Conservation (phyloP, 495 filamentous ascomycete species). For the Penicillium lividum region DNA sequence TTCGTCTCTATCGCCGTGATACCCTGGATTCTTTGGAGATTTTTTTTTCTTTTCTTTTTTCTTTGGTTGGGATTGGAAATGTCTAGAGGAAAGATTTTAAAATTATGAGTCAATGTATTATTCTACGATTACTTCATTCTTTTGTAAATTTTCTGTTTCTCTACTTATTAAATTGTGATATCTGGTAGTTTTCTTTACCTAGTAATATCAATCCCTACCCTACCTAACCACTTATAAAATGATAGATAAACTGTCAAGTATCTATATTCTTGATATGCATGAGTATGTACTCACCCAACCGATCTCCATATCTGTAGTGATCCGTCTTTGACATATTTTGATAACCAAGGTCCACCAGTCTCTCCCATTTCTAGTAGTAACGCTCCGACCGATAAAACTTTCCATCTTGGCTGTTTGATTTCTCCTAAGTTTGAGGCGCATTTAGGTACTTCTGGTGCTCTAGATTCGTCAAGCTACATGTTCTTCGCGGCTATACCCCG, state of each 20-base stretch:
- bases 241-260: too few relatives aligned
- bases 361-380: neutral
- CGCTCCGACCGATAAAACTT: neutral
- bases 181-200: too few relatives aligned
- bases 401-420: neutral
- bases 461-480: neutral
- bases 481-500: too few relatives aligned
- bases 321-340: neutral
- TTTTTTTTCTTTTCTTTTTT: slow-evolving; percentile 8
- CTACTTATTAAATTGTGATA: too few relatives aligned
- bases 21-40: slow-evolving; percentile 20
- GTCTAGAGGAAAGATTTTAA: slow-evolving; percentile 4
- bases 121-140: slow-evolving; percentile 3
- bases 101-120: slow-evolving; percentile 23
- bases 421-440: neutral
- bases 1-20: slow-evolving; percentile 18
- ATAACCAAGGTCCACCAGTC: neutral
- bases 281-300: too few relatives aligned
- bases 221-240: too few relatives aligned
- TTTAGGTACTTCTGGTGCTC: neutral
- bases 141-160: too few relatives aligned
- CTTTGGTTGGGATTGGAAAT: slow-evolving; percentile 5
- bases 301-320: neutral
- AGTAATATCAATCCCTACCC: too few relatives aligned
- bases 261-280: too few relatives aligned